Conservation (phyloP, 306 rosid genomes). For the Potentilla sterilis region DNA sequence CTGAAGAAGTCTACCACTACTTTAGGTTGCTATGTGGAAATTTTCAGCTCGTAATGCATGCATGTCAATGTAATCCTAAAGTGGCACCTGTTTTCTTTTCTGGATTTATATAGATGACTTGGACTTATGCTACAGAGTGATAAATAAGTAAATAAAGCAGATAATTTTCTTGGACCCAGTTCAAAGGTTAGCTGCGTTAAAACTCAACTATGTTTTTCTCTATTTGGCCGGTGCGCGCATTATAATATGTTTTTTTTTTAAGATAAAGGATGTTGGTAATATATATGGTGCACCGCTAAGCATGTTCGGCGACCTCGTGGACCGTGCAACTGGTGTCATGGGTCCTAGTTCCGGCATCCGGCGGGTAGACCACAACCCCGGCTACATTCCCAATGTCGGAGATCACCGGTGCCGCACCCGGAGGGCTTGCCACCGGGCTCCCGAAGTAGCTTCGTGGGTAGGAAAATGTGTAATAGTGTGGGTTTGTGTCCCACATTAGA, state of each 20-base stretch:
- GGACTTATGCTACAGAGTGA: constrained; percentile 22
- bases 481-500: too few relatives aligned
- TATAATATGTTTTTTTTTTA: not conserved
- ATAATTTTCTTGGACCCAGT: constrained; percentile 53
- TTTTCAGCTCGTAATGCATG: constrained; percentile 54
- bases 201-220: not conserved
- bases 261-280: not conserved
- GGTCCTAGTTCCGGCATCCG: too few relatives aligned
- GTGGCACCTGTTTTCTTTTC: constrained; percentile 14
- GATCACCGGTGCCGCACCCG: too few relatives aligned
- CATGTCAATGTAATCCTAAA: constrained; percentile 55
- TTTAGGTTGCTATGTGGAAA: constrained; percentile 92
- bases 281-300: too few relatives aligned
- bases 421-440: too few relatives aligned
- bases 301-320: too few relatives aligned
- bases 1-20: constrained; percentile 31
- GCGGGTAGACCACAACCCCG: too few relatives aligned
- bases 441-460: too few relatives aligned
- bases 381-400: too few relatives aligned
- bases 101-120: constrained; percentile 6
- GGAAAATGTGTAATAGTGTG: too few relatives aligned
- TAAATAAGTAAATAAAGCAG: not conserved
- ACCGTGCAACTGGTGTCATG: too few relatives aligned
- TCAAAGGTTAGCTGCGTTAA: constrained; percentile 59
- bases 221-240: not conserved